A percentile compares a stretch with the other conserved stretches of the same genome.
Evolutionary conservation across 768 basidiomycete genomes (phyloP).

Genomic region (Paxillus ammoniavirescens): DNA sequence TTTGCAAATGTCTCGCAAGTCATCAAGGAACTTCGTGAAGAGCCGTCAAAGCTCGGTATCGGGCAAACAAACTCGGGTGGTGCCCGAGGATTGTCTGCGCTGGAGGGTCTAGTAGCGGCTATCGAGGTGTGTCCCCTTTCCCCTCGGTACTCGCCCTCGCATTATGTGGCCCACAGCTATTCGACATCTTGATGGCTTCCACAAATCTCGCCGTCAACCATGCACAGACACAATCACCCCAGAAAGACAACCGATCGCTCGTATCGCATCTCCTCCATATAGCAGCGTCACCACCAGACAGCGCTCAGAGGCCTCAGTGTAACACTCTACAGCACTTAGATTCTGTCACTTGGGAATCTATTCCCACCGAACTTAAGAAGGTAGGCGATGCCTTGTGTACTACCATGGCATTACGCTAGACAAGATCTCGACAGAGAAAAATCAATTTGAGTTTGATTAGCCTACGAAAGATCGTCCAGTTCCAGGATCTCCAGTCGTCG

Average conservation of each 20-base stretch:
- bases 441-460: slow-evolving; percentile 56
- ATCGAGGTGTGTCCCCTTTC: slow-evolving; percentile 54
- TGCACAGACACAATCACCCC: slow-evolving; percentile 19
- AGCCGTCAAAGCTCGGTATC: slow-evolving; percentile 51
- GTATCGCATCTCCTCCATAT: slow-evolving; percentile 59
- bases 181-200: slow-evolving; percentile 33
- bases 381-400: slow-evolving; percentile 29
- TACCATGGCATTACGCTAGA: background rate
- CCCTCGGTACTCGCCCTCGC: background rate
- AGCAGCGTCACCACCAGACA: slow-evolving; percentile 56
- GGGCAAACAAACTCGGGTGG: slow-evolving; percentile 53
- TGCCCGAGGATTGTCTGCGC: slow-evolving; percentile 56
- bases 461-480: slow-evolving; percentile 43
- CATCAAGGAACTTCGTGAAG: slow-evolving; percentile 44
- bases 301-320: slow-evolving; percentile 49
- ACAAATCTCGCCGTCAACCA: slow-evolving; percentile 12
- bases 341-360: slow-evolving; percentile 54
- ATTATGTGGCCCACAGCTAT: slow-evolving; percentile 38
- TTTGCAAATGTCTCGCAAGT: slow-evolving; percentile 46
- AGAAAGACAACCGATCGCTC: slow-evolving; percentile 27
- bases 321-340: slow-evolving; percentile 52
- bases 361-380: slow-evolving; percentile 62
- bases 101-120: slow-evolving; percentile 70
- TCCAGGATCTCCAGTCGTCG: slow-evolving; percentile 49
- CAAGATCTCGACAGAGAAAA: slow-evolving; percentile 43